Conservation (phyloP, 108 stramenopile species). For the Conticribra weissflogii region DNA sequence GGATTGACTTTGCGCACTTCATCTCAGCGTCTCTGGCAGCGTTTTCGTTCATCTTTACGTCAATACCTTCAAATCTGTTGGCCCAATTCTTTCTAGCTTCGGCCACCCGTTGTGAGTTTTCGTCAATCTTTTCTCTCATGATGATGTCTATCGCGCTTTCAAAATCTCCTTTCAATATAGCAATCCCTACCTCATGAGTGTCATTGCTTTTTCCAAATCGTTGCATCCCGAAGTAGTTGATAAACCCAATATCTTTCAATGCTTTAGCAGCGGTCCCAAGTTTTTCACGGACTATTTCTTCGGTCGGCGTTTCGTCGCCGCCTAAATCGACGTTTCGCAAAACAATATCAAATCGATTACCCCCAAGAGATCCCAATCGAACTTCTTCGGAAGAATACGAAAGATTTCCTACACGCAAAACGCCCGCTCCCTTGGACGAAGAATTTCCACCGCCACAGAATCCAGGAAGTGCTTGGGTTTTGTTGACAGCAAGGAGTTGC, state of each 20-base stretch:
- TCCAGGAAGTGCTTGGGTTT: slow-evolving; percentile 6
- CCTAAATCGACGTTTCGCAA: slow-evolving; percentile 71
- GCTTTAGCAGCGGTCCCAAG: slow-evolving; percentile 58
- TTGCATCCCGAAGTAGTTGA: slow-evolving; percentile 97
- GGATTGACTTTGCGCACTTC: slow-evolving; percentile 56
- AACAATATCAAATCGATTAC: slow-evolving; percentile 90
- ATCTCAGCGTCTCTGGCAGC: slow-evolving; percentile 58
- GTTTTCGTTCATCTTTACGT: slow-evolving; percentile 43
- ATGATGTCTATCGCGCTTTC: slow-evolving; percentile 81
- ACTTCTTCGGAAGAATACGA: slow-evolving; percentile 69
- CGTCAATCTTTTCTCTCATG: slow-evolving; percentile 80
- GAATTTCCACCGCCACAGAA: slow-evolving; percentile 59
- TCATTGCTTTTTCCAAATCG: slow-evolving; percentile 90
- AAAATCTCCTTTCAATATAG: slow-evolving; percentile 77
- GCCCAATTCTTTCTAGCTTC: slow-evolving; percentile 72
- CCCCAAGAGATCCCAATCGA: slow-evolving; percentile 72
- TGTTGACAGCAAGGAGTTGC: slow-evolving; percentile 61
- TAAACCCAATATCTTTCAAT: slow-evolving; percentile 74
- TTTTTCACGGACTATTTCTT: slow-evolving; percentile 24
- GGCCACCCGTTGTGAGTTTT: slow-evolving; percentile 44
- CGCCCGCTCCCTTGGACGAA: slow-evolving; percentile 50
- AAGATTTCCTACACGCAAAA: slow-evolving; percentile 81
- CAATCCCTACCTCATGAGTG: slow-evolving; percentile 85
- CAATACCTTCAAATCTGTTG: slow-evolving; percentile 62
- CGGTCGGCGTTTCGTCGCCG: slow-evolving; percentile 1